phyloP scores from a whole-genome alignment of 306 rosid species.

The Cotoneaster glaucophyllus region DNA sequence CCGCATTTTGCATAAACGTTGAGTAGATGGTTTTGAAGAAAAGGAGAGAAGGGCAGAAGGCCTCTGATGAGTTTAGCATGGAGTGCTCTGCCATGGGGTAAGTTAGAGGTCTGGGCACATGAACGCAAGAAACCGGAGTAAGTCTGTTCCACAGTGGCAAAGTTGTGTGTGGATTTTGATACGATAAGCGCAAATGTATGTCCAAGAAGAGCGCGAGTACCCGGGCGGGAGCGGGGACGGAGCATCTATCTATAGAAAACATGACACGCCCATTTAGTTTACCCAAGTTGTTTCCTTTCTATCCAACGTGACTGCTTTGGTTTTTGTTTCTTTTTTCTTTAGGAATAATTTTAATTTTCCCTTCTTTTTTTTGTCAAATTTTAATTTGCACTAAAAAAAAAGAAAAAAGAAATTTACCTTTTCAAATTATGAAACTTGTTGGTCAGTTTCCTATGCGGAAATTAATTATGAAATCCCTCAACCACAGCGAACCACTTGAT shows the following conservation, averaged over 20 bases:
- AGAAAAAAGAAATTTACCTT: too few relatives aligned
- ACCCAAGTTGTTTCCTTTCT: too few relatives aligned
- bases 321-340: too few relatives aligned
- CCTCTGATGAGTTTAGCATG: slow-evolving; percentile 53
- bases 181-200: slow-evolving; percentile 3
- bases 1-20: slow-evolving; percentile 49
- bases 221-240: neutral
- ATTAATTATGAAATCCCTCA: too few relatives aligned
- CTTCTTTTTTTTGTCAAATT: too few relatives aligned
- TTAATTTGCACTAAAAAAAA: too few relatives aligned
- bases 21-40: slow-evolving; percentile 55
- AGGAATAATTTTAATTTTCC: too few relatives aligned
- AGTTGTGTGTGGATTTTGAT: neutral
- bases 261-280: neutral
- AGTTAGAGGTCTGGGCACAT: slow-evolving; percentile 30
- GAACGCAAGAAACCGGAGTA: slow-evolving; percentile 34
- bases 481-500: too few relatives aligned
- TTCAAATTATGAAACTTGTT: too few relatives aligned
- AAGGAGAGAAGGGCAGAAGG: slow-evolving; percentile 39
- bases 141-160: slow-evolving; percentile 22
- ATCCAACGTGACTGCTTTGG: neutral
- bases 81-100: slow-evolving; percentile 43
- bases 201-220: neutral
- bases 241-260: neutral
- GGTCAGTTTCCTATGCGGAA: too few relatives aligned